Evolutionary conservation across 768 basidiomycete genomes (phyloP).

Genomic region (Termitomyces sp.): DNA sequence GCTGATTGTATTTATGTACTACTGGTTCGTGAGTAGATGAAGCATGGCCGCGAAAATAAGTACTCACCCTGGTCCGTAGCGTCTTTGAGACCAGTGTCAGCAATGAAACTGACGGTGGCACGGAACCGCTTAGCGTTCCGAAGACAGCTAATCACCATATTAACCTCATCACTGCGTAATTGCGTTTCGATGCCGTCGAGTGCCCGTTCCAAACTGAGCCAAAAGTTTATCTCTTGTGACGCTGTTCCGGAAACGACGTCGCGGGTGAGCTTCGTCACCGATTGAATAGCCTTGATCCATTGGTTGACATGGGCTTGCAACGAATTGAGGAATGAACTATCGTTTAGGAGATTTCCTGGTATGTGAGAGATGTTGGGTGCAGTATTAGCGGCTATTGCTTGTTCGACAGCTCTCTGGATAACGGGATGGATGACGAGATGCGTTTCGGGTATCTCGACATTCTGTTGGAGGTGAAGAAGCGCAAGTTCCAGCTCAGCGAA

Average conservation of each 20-base stretch:
- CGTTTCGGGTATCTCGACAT: conserved; percentile 98
- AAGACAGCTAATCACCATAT: conserved; percentile 90
- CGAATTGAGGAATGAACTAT: conserved; percentile 89
- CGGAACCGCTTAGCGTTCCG: conserved; percentile 96
- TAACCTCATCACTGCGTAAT: conserved; percentile 87
- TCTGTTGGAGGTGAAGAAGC: conserved; percentile 93
- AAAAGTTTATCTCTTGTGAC: conserved; percentile 98
- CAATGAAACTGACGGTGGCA: conserved; percentile 96
- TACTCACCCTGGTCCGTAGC: conserved; percentile 80
- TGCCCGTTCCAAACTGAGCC: conserved; percentile 92
- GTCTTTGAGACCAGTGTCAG: conserved; percentile 95
- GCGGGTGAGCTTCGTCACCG: conserved; percentile 91
- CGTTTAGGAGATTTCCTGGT: conserved; percentile 71
- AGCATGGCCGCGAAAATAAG: background rate
- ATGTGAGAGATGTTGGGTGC: conserved; percentile 76
- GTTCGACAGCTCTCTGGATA: conserved; percentile 85
- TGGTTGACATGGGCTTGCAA: conserved; percentile 92
- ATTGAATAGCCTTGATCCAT: conserved; percentile 98
- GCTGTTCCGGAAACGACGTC: conserved; percentile 95
- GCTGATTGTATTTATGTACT: conserved; percentile 97
- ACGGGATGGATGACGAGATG: conserved; percentile 88
- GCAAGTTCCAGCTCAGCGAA: conserved; percentile 97
- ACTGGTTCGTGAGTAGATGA: conserved; percentile 4
- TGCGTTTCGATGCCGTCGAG: conserved; percentile 93
- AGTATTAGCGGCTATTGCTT: conserved; percentile 49